Evolutionary conservation across 305 asterid genomes (phyloP).

Genomic region (Fraxinus platypoda): DNA sequence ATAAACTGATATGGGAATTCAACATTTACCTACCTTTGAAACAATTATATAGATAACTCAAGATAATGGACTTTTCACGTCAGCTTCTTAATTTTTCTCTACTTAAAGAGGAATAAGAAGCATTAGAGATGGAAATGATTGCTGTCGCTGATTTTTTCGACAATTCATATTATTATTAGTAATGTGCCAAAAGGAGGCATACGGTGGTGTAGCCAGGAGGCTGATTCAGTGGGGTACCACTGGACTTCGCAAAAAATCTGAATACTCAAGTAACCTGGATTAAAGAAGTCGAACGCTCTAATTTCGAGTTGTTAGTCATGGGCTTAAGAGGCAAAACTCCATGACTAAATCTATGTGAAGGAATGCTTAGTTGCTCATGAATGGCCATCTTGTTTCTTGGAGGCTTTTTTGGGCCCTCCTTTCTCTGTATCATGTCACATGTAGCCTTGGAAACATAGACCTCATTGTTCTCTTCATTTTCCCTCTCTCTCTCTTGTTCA

Average conservation of each 20-base stretch:
- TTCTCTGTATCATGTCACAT: conserved; percentile 78
- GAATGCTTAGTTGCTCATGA: conserved; percentile 86
- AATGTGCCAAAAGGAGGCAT: not conserved
- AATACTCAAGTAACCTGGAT: conserved; percentile 51
- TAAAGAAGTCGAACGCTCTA: conserved; percentile 28
- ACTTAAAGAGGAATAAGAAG: not conserved
- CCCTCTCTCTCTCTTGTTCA: conserved; percentile 34
- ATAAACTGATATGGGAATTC: not conserved
- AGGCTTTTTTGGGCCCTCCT: conserved; percentile 96
- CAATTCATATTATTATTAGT: no score
- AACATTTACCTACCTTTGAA: not conserved
- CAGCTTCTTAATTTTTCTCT: not conserved
- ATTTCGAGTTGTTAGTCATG: conserved; percentile 20
- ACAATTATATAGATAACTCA: not conserved
- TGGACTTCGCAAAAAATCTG: not conserved
- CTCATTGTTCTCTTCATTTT: conserved; percentile 70
- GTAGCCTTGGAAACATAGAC: conserved; percentile 94
- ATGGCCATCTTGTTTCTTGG: conserved; percentile 98
- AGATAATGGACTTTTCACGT: not conserved
- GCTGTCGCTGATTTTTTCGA: not conserved
- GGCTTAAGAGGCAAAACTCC: conserved; percentile 27
- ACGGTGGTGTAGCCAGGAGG: no score
- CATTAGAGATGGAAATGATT: not conserved
- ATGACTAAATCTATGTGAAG: conserved; percentile 64
- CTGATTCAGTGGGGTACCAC: no score